Evolutionary conservation across 2,329 filamentous ascomycete genomes (phyloP), one percentile per base, ranked within the genome.

Genomic region (Xylaria sp.): DNA sequence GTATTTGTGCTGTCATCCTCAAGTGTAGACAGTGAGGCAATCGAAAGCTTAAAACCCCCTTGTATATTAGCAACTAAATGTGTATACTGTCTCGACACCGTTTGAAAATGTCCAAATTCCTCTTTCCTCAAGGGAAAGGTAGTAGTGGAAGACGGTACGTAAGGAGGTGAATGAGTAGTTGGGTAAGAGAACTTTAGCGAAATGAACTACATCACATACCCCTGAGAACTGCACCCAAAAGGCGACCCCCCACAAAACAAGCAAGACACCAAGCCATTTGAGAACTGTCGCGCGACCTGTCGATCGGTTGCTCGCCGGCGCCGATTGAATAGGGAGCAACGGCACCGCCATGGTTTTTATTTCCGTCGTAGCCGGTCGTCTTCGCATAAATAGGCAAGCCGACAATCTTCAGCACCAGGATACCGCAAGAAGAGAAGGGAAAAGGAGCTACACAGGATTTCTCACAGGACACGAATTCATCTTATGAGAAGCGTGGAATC

Each of bases 261-360:
- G n/a, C 28, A 73, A 61, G 23, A 67, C 23, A n/a, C 54, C 50
- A 37, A 69, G 1, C 12, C 65, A 68, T 54, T 66, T 69, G 18
- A 66, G 10, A 48, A 46, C 23, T 34, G 31, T 51, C 20, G 8
- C 37, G 23, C 50, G 65, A 25, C 20, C 60, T 37, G 52, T 64
- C 48, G 44, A 48, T 39, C 15, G 46, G 23, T 34, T 28, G 28
- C 28, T 60, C 28, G 58, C 13, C n/a, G 64, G 10, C 5, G 59
- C 25, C 1, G 65, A 54, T 12, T 59, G 61, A 34, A 62, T 28
- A 4, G 65, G 57, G n/a, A 58, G 15, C 7, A 61, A 34, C 9
- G 59, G 52, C 6, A 34, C 31, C 37, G 63, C 28, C 58, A 63
- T 66, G 1, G 4, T 34, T 46, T 46, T n/a, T 6, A 10, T 41